Evolutionary conservation across 148 eudicot genomes (phyloP), one percentile per base, ranked within the genome.

Genomic region (Rhododendron vialii): DNA sequence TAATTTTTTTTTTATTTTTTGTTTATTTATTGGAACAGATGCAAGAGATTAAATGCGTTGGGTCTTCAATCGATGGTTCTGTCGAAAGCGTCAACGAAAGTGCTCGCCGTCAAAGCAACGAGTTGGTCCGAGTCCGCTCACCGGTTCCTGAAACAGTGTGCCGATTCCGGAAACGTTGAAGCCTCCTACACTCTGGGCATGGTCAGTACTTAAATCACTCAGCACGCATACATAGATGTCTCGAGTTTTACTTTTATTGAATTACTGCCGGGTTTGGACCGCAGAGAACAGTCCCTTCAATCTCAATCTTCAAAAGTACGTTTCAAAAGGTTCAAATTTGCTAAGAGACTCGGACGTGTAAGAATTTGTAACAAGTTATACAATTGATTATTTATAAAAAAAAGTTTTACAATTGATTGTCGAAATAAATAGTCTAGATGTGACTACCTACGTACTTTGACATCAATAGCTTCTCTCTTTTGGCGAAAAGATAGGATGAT

Each of bases 181-280:
- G 94, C 92, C 75, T 89, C 89, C 83, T 91, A 91, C 80, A 85
- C 84, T 75, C 93, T 92, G 7, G 93, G 94, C 84, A 92, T 91
- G 94, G 94, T 92, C 15, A 89, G 87, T 87, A 14, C 78, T 47
- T 6, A 11, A 2, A 53, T 55, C 61, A 17, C 22, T 57, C 6
- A 57, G 18, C 5, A 18, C 9, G 9, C 65, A 78, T 11, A 26
- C 77, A 30, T 28, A 1, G 11, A 33, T 30, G 77, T 30, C 7
- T 13, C 7, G 4, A 71, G 11, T 10, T 65, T 65, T 65, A 65
- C 13, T 65, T 7, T 65, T 7, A 2, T 28, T 30, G 20, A 53
- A 53, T 53, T 53, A 50, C 53, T 12, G 6, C 0, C 8, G 8
- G 7, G 45, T 41, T 41, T 41, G 45, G 45, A 5, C 45, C 8